Conservation (phyloP, 768 basidiomycete genomes). For the Leccinellum albellum region DNA sequence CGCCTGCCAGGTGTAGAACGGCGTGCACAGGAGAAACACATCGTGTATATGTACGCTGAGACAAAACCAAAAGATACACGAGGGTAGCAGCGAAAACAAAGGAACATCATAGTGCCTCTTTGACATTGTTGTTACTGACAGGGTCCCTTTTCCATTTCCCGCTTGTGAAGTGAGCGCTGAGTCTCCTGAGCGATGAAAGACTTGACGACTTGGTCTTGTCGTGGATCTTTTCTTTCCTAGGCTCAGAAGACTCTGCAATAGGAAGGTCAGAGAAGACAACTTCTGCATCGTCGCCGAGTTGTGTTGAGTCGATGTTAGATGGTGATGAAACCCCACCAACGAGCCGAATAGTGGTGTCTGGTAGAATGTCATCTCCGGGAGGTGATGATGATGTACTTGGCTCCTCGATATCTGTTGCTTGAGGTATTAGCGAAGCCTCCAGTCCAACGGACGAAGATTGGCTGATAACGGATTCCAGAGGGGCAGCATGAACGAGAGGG, state of each 20-base stretch:
- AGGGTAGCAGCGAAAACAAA: constrained; percentile 9
- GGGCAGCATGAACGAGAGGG: constrained; percentile 45
- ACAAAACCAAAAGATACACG: constrained; percentile 16
- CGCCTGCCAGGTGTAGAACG: constrained; percentile 12
- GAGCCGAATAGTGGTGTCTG: constrained; percentile 51
- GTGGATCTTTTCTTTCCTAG: constrained; percentile 37
- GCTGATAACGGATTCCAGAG: constrained; percentile 32
- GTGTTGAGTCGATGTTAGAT: constrained; percentile 24
- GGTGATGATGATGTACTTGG: constrained; percentile 4
- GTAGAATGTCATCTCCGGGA: constrained; percentile 17
- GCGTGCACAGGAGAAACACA: constrained; percentile 13
- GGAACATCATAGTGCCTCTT: constrained; percentile 33
- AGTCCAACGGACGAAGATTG: constrained; percentile 24
- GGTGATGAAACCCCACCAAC: constrained; percentile 52
- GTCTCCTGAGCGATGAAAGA: constrained; percentile 53
- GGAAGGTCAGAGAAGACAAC: constrained; percentile 35
- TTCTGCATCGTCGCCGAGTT: constrained; percentile 30
- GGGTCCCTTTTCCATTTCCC: constrained; percentile 53
- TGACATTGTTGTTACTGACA: constrained; percentile 42
- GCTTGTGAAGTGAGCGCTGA: constrained; percentile 40
- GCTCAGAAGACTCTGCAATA: constrained; percentile 31
- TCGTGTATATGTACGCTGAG: constrained; percentile 21
- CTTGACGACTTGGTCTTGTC: constrained; percentile 53
- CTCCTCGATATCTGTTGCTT: constrained; percentile 6
- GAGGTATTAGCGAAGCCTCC: constrained; percentile 4